A percentile compares a stretch with the other conserved stretches of the same genome.
Evolutionary conservation across 352 stramenopile species (phyloP).

Genomic region (Globisporangium paddicum): DNA sequence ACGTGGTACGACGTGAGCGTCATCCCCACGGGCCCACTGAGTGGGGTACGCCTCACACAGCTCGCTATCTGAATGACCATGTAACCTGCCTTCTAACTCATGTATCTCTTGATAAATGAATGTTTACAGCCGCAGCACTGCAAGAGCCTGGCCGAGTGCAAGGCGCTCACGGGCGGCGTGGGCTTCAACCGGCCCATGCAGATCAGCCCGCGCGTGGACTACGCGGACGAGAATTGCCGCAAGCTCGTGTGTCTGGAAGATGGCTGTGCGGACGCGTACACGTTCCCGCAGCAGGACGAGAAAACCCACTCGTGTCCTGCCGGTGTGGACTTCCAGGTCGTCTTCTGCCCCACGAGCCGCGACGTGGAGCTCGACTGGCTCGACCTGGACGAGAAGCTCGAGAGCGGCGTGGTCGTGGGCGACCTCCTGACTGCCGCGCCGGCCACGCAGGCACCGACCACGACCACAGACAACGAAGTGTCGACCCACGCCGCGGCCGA

Average conservation of each 20-base stretch:
- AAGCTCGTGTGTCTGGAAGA: slow-evolving; percentile 47
- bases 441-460: neutral
- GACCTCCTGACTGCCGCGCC: neutral
- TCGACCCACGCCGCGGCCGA: neutral
- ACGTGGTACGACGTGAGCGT: slow-evolving; percentile 45
- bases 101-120: too few species aligned
- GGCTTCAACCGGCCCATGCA: slow-evolving; percentile 69
- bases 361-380: slow-evolving; percentile 9
- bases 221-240: slow-evolving; percentile 19
- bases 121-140: slow-evolving; percentile 45
- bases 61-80: neutral
- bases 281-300: slow-evolving; percentile 44
- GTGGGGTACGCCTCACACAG: slow-evolving; percentile 33
- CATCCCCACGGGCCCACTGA: slow-evolving; percentile 24
- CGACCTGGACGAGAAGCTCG: neutral
- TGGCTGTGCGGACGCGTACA: slow-evolving; percentile 58
- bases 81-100: too few species aligned
- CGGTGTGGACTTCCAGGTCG: slow-evolving; percentile 31
- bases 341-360: slow-evolving; percentile 34
- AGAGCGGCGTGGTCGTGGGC: slow-evolving; percentile 9
- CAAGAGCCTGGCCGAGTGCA: slow-evolving; percentile 45
- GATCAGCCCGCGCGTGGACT: slow-evolving; percentile 26
- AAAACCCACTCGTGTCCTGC: slow-evolving; percentile 51
- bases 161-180: slow-evolving; percentile 36
- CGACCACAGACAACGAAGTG: neutral